Conservation (phyloP, 2,329 filamentous ascomycete genomes). For the Botrytis fabae region DNA sequence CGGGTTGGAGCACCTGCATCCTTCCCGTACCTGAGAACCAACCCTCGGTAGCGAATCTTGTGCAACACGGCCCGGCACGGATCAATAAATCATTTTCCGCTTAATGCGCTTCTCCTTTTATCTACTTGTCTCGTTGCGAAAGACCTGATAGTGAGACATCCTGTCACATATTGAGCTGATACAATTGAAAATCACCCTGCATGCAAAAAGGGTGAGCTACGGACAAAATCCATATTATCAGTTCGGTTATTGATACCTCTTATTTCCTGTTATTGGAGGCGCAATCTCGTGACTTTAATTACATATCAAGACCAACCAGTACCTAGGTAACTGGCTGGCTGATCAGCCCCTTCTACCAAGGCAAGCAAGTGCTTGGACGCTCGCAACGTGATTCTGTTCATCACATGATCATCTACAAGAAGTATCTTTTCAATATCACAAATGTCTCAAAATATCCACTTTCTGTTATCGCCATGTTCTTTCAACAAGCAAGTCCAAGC, state of each 20-base stretch:
- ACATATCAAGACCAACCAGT: background rate
- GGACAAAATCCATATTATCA: background rate
- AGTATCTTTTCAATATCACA: background rate
- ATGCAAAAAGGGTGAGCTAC: background rate
- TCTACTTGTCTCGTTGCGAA: background rate
- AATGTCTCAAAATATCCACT: conserved; percentile 7
- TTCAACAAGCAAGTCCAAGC: conserved; percentile 2
- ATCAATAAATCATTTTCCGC: background rate
- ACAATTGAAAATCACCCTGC: background rate
- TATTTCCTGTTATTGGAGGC: background rate
- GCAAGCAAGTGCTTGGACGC: conserved; percentile 1
- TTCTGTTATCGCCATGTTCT: background rate
- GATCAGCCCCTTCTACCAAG: background rate
- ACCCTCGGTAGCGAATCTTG: conserved; percentile 16
- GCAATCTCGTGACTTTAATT: background rate
- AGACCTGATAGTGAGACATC: background rate
- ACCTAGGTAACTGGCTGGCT: background rate
- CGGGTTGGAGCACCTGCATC: background rate
- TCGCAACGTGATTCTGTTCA: background rate
- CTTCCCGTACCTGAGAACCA: conserved; percentile 7
- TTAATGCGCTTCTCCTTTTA: conserved; percentile 3
- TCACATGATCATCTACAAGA: conserved; percentile 2
- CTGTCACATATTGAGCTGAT: background rate
- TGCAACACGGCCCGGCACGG: conserved; percentile 4
- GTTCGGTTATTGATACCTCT: background rate